Base-by-base conservation (phyloP, 345 rosid genomes). In the Lepidium aucheri region DNA sequence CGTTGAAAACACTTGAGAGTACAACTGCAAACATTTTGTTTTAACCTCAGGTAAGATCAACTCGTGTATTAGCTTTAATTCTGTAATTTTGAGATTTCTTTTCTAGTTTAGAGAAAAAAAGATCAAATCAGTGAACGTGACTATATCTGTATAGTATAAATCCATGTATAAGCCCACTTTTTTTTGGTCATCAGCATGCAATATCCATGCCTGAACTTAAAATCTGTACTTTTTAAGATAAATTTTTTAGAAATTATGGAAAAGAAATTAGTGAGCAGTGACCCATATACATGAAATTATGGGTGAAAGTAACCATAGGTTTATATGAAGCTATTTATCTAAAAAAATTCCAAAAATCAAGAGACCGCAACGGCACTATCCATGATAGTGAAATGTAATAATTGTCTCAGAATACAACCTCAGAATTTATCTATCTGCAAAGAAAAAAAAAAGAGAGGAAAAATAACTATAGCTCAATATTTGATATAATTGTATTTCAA, bases 351-450 rank as follows among this genome's bases (percentile, higher is more conserved):
- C 17, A 69, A 51, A 69, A 40, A 16, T n/a, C 24, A 4, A 24
- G 51, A 45, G 28, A 45, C 39, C 32, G 17, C 30, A 40, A 8
- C 36, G 14, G 10, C 57, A 63, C 36, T 34, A 53, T 16, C 61
- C 67, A 69, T 41, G 45, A 52, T 45, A 33, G 46, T 38, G 17
- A 41, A 68, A 34, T 61, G 61, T 40, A 59, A 15, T 20, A 32
- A 52, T 15, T 34, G 61, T 53, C 68, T 53, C 55, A 34, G 18
- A 43, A 45, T 71, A 53, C 69, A 70, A 53, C 50, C 42, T 63
- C 52, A 51, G 24, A 55, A 63, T 36, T 61, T 40, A 53, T 53
- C 49, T 32, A 43, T 53, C 69, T 63, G 69, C 75, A 63, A 26
- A 1, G 8, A 6, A 10, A 50, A 28, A 10, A 17, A 1, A n/a